Evolutionary conservation across 805 yeast species (phyloP).

Genomic region (Metschnikowia anglica): DNA sequence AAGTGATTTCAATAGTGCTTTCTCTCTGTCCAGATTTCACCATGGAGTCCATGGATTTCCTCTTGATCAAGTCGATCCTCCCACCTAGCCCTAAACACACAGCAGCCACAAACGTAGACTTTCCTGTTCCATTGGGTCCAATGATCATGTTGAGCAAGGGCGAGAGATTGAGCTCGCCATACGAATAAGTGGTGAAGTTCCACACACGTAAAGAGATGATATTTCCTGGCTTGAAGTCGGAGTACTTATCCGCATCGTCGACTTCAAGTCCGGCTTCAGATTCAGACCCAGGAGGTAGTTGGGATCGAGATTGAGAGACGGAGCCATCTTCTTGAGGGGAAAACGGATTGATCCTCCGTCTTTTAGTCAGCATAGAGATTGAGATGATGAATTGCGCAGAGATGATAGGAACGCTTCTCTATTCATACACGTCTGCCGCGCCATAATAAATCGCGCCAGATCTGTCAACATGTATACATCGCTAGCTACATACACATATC

Average conservation of each 20-base stretch:
- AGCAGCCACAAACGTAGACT: constrained; percentile 90
- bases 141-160: constrained; percentile 88
- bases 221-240: constrained; percentile 42
- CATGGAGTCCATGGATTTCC: constrained; percentile 65
- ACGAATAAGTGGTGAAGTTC: constrained; percentile 68
- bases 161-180: constrained; percentile 71
- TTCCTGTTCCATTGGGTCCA: constrained; percentile 97
- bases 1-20: constrained; percentile 50
- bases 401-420: too few species aligned
- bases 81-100: constrained; percentile 89
- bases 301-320: neutral
- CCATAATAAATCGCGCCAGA: too few species aligned
- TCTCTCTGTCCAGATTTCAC: constrained; percentile 62
- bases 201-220: constrained; percentile 50
- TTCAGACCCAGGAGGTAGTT: neutral
- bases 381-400: too few species aligned
- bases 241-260: neutral
- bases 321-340: neutral
- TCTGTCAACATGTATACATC: too few species aligned
- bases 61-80: constrained; percentile 65
- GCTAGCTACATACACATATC: too few species aligned
- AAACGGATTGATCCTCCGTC: constrained; percentile 7
- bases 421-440: too few species aligned
- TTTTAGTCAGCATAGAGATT: too few species aligned
- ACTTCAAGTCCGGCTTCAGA: neutral